Conservation (phyloP, 2,329 filamentous ascomycete genomes). For the Ceratocystiopsis minuta region DNA sequence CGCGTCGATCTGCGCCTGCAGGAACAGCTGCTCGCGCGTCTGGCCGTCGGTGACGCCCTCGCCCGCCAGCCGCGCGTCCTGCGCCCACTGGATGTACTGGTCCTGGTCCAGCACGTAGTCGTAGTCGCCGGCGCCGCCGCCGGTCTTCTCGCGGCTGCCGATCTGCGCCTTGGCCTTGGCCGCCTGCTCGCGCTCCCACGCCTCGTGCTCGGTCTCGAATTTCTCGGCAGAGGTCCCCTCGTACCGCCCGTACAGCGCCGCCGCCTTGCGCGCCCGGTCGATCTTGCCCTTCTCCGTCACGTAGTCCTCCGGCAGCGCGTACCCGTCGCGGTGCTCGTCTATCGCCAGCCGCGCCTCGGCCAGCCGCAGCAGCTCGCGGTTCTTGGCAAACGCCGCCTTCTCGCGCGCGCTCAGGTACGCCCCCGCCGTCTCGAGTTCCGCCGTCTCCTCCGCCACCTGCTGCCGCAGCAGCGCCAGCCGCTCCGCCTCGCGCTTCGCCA, state of each 20-base stretch:
- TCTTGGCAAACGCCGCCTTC: conserved; percentile 74
- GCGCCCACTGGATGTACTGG: conserved; percentile 70
- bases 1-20: conserved; percentile 68
- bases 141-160: conserved; percentile 50
- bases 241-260: conserved; percentile 78
- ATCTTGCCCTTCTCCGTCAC: conserved; percentile 87
- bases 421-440: conserved; percentile 51
- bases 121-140: conserved; percentile 58
- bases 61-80: conserved; percentile 55
- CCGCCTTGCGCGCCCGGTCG: conserved; percentile 70
- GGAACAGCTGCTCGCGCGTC: conserved; percentile 59
- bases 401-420: conserved; percentile 56
- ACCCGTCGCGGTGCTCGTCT: conserved; percentile 83
- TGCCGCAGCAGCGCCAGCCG: conserved; percentile 70
- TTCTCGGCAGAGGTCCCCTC: conserved; percentile 64
- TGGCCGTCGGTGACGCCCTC: conserved; percentile 49
- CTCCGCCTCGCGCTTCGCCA: conserved; percentile 82
- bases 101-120: conserved; percentile 85
- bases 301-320: conserved; percentile 85
- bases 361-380: conserved; percentile 62
- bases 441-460: conserved; percentile 77
- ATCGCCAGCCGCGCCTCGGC: conserved; percentile 75
- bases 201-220: conserved; percentile 83
- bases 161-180: conserved; percentile 80
- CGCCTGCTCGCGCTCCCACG: conserved; percentile 86